A percentile compares a stretch with the other conserved stretches of the same genome.
phyloP scores from a whole-genome alignment of 805 yeast species.

The Metschnikowia aberdeeniae region DNA sequence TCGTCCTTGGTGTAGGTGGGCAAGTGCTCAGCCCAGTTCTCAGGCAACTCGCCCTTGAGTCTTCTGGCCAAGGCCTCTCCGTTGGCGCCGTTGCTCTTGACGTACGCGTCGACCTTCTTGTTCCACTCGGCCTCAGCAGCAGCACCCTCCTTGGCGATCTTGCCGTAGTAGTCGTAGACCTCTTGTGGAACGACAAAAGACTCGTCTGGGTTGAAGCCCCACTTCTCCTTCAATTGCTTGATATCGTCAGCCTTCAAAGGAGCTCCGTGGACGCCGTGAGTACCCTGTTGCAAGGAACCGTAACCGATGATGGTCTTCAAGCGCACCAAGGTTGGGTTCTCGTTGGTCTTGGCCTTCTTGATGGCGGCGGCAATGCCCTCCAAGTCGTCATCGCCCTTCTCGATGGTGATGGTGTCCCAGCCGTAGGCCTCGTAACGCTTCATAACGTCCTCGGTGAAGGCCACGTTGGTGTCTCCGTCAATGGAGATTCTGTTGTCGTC shows the following conservation, averaged over 20 bases:
- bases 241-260: slow-evolving; percentile 93
- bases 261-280: slow-evolving; percentile 93
- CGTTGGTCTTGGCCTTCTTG: slow-evolving; percentile 72
- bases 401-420: slow-evolving; percentile 80
- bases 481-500: slow-evolving; percentile 96
- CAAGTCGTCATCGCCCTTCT: slow-evolving; percentile 77
- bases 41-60: slow-evolving; percentile 72
- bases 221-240: slow-evolving; percentile 73
- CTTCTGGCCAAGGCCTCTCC: slow-evolving; percentile 82
- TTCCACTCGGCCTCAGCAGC: slow-evolving; percentile 76
- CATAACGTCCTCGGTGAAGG: slow-evolving; percentile 90
- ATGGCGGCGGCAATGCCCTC: slow-evolving; percentile 69
- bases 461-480: slow-evolving; percentile 85
- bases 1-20: slow-evolving; percentile 80
- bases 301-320: slow-evolving; percentile 89
- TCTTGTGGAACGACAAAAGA: slow-evolving; percentile 76
- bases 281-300: slow-evolving; percentile 83
- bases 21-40: slow-evolving; percentile 68
- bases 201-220: slow-evolving; percentile 86
- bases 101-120: slow-evolving; percentile 55
- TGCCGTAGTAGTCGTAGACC: slow-evolving; percentile 66
- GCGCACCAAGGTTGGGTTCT: slow-evolving; percentile 89
- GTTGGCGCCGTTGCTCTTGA: slow-evolving; percentile 65
- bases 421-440: slow-evolving; percentile 88
- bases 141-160: slow-evolving; percentile 59